Conservation (phyloP, 1,284 basidiomycete species). For the Quambalaria eucalypti region DNA sequence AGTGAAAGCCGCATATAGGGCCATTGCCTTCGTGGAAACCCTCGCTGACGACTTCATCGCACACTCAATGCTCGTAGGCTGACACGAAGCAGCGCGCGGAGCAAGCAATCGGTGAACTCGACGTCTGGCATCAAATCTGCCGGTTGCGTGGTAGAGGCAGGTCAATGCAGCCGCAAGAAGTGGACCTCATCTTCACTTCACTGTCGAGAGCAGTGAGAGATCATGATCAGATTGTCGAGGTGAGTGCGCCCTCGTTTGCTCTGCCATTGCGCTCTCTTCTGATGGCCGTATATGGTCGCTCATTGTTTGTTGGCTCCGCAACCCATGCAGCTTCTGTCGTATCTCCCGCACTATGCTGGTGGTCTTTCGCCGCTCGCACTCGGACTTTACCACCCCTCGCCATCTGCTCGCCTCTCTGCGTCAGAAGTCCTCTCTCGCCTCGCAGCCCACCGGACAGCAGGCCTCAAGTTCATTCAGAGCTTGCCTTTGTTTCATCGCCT, state of each 20-base stretch:
- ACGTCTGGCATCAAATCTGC: constrained; percentile 64
- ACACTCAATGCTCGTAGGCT: too few relatives aligned
- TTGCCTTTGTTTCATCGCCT: constrained; percentile 87
- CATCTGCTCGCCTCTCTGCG: constrained; percentile 64
- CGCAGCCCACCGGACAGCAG: constrained; percentile 51
- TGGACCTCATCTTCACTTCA: constrained; percentile 64
- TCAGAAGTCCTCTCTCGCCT: constrained; percentile 53
- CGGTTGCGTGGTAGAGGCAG: constrained; percentile 58
- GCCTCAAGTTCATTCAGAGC: constrained; percentile 67
- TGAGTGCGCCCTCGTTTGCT: constrained; percentile 22
- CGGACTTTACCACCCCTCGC: constrained; percentile 76
- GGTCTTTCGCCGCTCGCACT: constrained; percentile 77
- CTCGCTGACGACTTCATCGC: too few relatives aligned
- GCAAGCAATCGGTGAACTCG: constrained; percentile 59
- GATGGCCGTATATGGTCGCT: too few relatives aligned
- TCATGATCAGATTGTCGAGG: constrained; percentile 80
- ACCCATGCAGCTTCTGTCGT: constrained; percentile 66
- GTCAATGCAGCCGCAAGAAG: constrained; percentile 59
- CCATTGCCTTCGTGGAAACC: too few relatives aligned
- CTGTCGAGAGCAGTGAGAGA: constrained; percentile 51
- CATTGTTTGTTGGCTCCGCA: too few relatives aligned
- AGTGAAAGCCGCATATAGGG: neutral
- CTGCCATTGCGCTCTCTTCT: neutral
- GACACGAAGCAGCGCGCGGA: too few relatives aligned
- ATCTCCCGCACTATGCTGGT: constrained; percentile 66